Percentiles rank a stretch among this genome's conserved stretches.
phyloP scores from a whole-genome alignment of 352 stramenopile species.

The Pythium phragmitis region DNA sequence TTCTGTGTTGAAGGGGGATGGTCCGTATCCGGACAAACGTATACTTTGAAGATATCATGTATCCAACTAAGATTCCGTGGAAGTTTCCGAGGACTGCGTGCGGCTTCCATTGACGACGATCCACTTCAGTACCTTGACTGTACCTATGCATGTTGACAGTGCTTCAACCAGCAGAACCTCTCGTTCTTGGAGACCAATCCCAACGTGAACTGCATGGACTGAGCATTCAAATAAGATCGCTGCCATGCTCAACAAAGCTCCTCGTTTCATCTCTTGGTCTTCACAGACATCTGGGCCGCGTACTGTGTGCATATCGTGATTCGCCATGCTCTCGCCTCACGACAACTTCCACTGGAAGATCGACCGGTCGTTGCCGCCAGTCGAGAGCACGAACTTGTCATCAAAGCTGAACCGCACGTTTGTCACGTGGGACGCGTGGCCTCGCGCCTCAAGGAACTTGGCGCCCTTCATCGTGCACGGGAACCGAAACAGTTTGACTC shows the following conservation, averaged over 20 bases:
- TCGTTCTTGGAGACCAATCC: too few relatives aligned
- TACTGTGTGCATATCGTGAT: too few relatives aligned
- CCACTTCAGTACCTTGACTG: not conserved
- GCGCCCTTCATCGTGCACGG: constrained; percentile 72
- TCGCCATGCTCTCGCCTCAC: constrained; percentile 16
- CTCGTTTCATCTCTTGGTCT: too few relatives aligned
- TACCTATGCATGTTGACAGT: too few relatives aligned
- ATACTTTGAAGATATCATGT: constrained; percentile 12
- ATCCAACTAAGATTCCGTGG: constrained; percentile 5
- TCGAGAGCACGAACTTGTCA: constrained; percentile 81
- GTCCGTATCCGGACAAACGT: constrained; percentile 10
- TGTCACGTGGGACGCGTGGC: constrained; percentile 82
- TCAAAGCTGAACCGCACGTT: constrained; percentile 82
- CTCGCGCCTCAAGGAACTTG: constrained; percentile 39
- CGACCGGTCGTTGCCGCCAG: constrained; percentile 80
- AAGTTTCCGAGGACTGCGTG: not conserved
- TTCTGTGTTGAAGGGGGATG: constrained; percentile 13
- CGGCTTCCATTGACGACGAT: not conserved
- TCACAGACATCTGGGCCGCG: too few relatives aligned
- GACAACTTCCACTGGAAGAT: constrained; percentile 86
- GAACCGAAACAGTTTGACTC: constrained; percentile 89
- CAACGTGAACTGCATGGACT: too few relatives aligned
- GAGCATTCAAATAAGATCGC: too few relatives aligned
- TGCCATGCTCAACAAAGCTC: too few relatives aligned
- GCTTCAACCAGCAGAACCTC: too few relatives aligned